Conservation (phyloP, 345 rosid species). For the Durio zibethinus region DNA sequence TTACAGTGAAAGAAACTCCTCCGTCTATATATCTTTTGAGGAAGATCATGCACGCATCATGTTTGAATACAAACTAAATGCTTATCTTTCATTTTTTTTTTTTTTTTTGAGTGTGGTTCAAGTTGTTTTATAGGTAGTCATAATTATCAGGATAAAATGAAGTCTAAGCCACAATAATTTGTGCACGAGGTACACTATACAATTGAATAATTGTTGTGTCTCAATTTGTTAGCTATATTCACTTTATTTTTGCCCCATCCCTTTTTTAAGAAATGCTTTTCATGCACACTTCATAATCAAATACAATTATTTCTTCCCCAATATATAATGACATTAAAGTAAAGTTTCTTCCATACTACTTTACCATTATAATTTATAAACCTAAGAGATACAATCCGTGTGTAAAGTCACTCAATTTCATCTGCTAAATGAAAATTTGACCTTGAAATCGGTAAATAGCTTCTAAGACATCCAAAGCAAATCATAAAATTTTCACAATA, state of each 20-base stretch:
- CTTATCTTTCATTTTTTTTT: too few species aligned
- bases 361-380: slow-evolving; percentile 4
- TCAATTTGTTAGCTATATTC: background rate
- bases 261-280: slow-evolving; percentile 28
- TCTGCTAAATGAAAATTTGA: background rate
- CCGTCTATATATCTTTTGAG: too few species aligned
- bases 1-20: too few species aligned
- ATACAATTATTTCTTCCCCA: slow-evolving; percentile 18
- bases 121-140: background rate
- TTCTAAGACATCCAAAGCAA: background rate
- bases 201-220: background rate
- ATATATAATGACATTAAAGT: slow-evolving; percentile 10
- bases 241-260: slow-evolving; percentile 22
- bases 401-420: background rate
- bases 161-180: slow-evolving; percentile 6
- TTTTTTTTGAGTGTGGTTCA: background rate
- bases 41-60: too few species aligned
- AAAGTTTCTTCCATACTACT: slow-evolving; percentile 15
- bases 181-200: slow-evolving; percentile 11
- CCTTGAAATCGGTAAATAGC: background rate
- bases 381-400: slow-evolving; percentile 5
- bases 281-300: slow-evolving; percentile 35
- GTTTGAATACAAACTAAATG: too few species aligned
- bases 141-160: background rate
- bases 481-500: too few species aligned